These are phyloP conservation scores for Talaromyces sp. DNA, from an alignment of 2,329 filamentous ascomycete genomes.

Conservation along the genomic window DNA sequence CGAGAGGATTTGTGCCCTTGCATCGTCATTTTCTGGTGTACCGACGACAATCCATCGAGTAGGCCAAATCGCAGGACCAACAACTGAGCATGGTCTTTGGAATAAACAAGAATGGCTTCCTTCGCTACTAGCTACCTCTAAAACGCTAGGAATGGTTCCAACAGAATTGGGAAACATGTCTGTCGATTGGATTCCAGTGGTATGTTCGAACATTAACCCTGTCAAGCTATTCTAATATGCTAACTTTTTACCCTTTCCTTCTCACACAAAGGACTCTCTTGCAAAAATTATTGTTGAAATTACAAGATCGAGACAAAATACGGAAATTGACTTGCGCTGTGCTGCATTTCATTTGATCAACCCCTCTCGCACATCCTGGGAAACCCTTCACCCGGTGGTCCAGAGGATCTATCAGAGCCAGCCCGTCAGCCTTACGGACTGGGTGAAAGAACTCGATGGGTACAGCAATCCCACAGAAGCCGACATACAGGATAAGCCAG, in stretches of 20 bases:
- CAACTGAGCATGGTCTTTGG: conserved; percentile 45
- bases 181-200: background rate
- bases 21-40: conserved; percentile 17
- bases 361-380: background rate
- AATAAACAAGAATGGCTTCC: conserved; percentile 26
- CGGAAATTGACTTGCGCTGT: background rate
- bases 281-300: background rate
- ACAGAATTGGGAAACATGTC: background rate
- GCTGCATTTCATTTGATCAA: background rate
- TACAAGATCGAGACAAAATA: background rate
- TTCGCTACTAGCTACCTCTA: background rate
- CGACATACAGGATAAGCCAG: background rate
- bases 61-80: conserved; percentile 30
- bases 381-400: background rate
- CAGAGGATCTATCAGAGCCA: background rate
- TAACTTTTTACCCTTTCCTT: background rate
- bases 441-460: background rate
- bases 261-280: background rate
- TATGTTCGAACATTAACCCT: background rate
- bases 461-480: background rate
- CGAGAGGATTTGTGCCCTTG: conserved; percentile 40
- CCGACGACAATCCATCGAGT: conserved; percentile 23
- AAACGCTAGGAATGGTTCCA: background rate
- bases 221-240: too few species aligned
- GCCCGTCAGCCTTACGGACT: background rate